phyloP scores from a whole-genome alignment of 306 rosid genomes.

The Pueraria montana region DNA sequence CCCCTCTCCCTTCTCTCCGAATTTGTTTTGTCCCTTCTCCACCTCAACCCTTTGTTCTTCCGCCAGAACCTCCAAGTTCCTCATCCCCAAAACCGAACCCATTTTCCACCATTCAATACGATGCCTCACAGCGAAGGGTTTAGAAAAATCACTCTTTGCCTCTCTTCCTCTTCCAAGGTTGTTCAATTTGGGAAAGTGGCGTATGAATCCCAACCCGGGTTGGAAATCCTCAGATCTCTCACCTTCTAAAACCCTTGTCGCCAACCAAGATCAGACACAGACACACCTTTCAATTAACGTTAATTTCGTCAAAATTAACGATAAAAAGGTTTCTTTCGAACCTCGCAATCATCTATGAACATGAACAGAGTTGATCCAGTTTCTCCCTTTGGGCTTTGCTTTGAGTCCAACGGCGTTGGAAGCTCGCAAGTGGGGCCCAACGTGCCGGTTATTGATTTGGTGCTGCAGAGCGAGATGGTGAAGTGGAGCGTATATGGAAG shows the following conservation, averaged over 20 bases:
- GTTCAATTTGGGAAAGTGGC: slow-evolving; percentile 43
- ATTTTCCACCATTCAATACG: slow-evolving; percentile 64
- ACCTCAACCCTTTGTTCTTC: too few relatives aligned
- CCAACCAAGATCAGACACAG: slow-evolving; percentile 39
- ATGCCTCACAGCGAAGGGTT: slow-evolving; percentile 62
- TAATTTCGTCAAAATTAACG: slow-evolving; percentile 66
- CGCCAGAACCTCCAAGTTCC: too few relatives aligned
- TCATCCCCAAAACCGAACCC: too few relatives aligned
- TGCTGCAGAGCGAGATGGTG: slow-evolving; percentile 84
- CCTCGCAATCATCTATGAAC: slow-evolving; percentile 73
- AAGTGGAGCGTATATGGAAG: slow-evolving; percentile 74
- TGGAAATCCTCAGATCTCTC: slow-evolving; percentile 61
- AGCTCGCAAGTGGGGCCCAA: slow-evolving; percentile 37
- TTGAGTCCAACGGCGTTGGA: slow-evolving; percentile 43
- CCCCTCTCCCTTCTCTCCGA: too few relatives aligned
- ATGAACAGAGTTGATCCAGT: slow-evolving; percentile 58
- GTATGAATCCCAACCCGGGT: slow-evolving; percentile 27
- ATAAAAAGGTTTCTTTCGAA: slow-evolving; percentile 61
- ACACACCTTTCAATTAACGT: slow-evolving; percentile 54
- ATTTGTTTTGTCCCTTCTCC: too few relatives aligned
- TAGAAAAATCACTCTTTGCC: slow-evolving; percentile 63
- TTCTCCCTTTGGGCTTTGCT: slow-evolving; percentile 71
- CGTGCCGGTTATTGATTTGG: slow-evolving; percentile 70
- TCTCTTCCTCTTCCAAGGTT: slow-evolving; percentile 72
- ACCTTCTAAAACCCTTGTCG: slow-evolving; percentile 73